Evolutionary conservation across 345 rosid genomes (phyloP).

Genomic region (Eucalyptus cloeziana): DNA sequence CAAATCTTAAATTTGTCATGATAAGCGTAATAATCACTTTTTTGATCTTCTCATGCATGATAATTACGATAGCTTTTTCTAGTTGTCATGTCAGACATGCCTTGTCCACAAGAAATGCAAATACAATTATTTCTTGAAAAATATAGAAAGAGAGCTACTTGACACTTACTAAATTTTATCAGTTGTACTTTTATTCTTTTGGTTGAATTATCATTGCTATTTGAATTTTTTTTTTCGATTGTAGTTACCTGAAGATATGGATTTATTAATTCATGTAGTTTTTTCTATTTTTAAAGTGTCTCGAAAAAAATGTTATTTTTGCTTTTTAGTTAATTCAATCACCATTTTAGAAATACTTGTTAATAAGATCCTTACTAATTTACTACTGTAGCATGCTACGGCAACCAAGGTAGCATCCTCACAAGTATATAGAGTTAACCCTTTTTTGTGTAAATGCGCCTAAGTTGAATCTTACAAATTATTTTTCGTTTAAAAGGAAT

Average conservation of each 20-base stretch:
- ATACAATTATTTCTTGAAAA: not conserved
- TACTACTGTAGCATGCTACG: not conserved
- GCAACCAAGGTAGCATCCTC: not conserved
- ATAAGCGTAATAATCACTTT: not conserved
- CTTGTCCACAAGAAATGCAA: not conserved
- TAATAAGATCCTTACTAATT: not conserved
- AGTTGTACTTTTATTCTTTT: not conserved
- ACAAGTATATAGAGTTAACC: not conserved
- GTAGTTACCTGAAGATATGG: not conserved
- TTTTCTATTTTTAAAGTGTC: not conserved
- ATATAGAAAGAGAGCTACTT: not conserved
- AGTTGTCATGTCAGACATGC: not conserved
- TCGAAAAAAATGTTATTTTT: not conserved
- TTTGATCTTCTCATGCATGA: not conserved
- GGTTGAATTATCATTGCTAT: not conserved
- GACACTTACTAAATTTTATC: not conserved
- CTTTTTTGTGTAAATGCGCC: not conserved
- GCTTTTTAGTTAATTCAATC: not conserved
- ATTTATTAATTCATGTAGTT: not conserved
- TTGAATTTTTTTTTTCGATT: not conserved
- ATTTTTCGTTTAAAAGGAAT: not conserved
- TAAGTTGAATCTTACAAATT: not conserved
- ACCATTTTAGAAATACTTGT: not conserved
- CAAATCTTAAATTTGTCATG: not conserved
- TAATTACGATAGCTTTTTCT: not conserved